phyloP scores from a whole-genome alignment of 352 stramenopile species.

The Globisporangium paddicum region DNA sequence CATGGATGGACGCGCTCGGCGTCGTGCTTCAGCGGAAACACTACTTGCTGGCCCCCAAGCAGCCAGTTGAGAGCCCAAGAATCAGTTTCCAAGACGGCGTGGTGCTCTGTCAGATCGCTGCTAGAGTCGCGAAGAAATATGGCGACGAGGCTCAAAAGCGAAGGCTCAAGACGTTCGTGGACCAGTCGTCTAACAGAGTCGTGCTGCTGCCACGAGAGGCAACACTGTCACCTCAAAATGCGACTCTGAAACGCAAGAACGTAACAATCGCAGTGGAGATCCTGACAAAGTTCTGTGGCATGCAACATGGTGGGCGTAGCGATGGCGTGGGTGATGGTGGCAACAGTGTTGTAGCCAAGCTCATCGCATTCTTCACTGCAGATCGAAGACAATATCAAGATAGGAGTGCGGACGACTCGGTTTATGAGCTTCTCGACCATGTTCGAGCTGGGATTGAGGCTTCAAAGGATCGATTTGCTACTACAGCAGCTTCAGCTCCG shows the following conservation, averaged over 20 bases:
- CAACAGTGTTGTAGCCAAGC: background rate
- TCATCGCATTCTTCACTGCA: background rate
- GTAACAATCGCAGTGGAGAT: conserved; percentile 3
- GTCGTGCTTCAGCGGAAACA: conserved; percentile 1
- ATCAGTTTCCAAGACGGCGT: conserved; percentile 26
- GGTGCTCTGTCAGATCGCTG: conserved; percentile 32
- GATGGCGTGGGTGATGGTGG: background rate
- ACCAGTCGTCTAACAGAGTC: background rate
- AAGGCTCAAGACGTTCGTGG: background rate
- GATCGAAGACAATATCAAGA: background rate
- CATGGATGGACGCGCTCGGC: conserved; percentile 14
- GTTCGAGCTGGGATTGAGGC: conserved; percentile 5
- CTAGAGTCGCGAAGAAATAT: conserved; percentile 14
- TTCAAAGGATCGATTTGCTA: background rate
- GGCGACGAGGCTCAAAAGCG: background rate
- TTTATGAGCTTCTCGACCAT: conserved; percentile 9
- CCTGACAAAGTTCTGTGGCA: background rate
- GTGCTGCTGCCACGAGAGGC: background rate
- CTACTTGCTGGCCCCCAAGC: background rate
- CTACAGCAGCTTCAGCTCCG: background rate
- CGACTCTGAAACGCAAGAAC: conserved; percentile 7
- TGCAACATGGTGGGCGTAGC: too few species aligned
- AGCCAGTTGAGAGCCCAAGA: background rate
- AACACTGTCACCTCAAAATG: conserved; percentile 6
- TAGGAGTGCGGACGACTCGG: background rate